Conservation (phyloP, 306 rosid genomes). For the Cicer judaicum region DNA sequence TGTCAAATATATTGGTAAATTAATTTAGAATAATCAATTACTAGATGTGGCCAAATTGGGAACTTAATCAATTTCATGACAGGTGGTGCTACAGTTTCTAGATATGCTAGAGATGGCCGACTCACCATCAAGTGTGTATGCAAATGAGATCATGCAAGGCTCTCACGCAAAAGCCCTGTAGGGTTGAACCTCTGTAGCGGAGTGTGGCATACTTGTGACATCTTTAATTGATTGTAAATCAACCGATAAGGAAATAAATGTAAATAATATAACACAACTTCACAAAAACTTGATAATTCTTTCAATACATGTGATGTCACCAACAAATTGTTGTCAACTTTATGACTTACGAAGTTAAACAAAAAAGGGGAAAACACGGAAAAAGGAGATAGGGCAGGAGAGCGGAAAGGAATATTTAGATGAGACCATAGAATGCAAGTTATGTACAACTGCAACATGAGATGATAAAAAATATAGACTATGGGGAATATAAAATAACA, state of each 20-base stretch:
- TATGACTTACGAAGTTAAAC: no score
- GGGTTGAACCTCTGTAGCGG: background rate
- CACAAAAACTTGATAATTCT: no score
- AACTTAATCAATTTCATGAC: no score
- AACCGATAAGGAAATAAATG: no score
- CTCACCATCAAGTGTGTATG: background rate
- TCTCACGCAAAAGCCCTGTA: background rate
- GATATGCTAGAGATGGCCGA: background rate
- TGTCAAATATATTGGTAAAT: background rate
- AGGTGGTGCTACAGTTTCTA: background rate
- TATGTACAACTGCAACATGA: background rate
- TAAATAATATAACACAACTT: no score
- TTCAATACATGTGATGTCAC: background rate
- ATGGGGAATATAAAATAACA: constrained; percentile 2
- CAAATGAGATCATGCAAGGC: background rate
- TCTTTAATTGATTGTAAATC: no score
- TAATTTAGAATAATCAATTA: background rate
- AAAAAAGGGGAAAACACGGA: no score
- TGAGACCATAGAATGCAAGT: constrained; percentile 7
- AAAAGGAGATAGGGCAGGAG: constrained; percentile 1
- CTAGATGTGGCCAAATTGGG: no score
- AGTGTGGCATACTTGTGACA: no score
- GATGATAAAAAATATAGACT: background rate
- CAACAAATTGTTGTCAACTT: background rate
- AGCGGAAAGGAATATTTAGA: constrained; percentile 30